phyloP scores from a whole-genome alignment of 805 yeast genomes.

The Yarrowia sp. region DNA sequence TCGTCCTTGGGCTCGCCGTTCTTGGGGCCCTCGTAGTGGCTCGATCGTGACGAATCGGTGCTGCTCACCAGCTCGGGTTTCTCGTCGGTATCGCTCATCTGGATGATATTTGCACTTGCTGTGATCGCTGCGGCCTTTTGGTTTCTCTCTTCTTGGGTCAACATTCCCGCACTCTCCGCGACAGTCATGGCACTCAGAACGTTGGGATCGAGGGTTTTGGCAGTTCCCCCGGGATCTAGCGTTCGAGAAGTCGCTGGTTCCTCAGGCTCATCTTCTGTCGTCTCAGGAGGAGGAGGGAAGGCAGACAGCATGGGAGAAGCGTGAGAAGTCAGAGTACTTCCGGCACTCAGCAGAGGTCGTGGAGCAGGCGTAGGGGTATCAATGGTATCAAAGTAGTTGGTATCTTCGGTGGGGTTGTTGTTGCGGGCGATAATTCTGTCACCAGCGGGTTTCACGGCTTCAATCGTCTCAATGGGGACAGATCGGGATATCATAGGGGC shows the following conservation, averaged over 20 bases:
- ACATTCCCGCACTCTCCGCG: not conserved
- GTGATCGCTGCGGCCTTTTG: not conserved
- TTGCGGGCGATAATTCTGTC: not conserved
- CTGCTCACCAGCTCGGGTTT: too few relatives aligned
- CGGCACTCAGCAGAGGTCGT: slow-evolving; percentile 5
- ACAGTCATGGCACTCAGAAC: slow-evolving; percentile 4
- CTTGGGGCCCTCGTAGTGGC: not conserved
- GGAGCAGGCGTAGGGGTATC: slow-evolving; percentile 19
- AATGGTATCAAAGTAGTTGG: slow-evolving; percentile 33
- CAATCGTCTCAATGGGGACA: slow-evolving; percentile 31
- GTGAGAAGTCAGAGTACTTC: slow-evolving; percentile 15
- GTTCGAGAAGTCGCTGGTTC: not conserved
- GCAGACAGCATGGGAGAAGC: slow-evolving; percentile 27
- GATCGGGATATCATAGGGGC: slow-evolving; percentile 28
- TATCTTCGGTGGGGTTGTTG: slow-evolving; percentile 14
- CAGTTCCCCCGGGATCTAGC: slow-evolving; percentile 6
- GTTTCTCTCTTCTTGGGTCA: not conserved
- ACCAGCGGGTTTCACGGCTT: slow-evolving; percentile 10
- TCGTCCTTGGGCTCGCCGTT: not conserved
- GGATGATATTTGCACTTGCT: too few relatives aligned
- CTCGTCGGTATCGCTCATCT: too few relatives aligned
- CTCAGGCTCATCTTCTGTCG: not conserved
- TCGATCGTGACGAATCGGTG: not conserved
- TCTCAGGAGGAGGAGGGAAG: slow-evolving; percentile 24
- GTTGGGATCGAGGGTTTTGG: slow-evolving; percentile 15